Evolutionary conservation across 2,329 filamentous ascomycete genomes (phyloP).

Genomic region (Aspergillus neotritici): DNA sequence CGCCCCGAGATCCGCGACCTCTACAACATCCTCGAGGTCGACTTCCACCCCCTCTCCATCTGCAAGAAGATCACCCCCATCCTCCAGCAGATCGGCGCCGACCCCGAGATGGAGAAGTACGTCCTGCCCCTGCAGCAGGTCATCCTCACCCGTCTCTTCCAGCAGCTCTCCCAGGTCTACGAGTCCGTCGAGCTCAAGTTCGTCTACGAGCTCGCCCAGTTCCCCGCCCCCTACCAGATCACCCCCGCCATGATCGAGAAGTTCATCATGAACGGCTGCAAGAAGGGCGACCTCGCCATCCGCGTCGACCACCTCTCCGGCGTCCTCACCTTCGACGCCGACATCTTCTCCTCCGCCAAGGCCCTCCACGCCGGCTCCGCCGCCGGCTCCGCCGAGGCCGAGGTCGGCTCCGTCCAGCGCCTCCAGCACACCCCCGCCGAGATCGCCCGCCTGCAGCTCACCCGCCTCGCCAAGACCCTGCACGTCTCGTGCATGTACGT

Average conservation of each 20-base stretch:
- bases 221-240: conserved; percentile 95
- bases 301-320: conserved; percentile 94
- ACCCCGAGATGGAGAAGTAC: conserved; percentile 96
- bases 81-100: conserved; percentile 82
- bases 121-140: conserved; percentile 94
- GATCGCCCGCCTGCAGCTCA: conserved; percentile 92
- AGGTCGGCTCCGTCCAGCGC: conserved; percentile 80
- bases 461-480: conserved; percentile 81
- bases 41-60: conserved; percentile 97
- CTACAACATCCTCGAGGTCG: conserved; percentile 97
- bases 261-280: conserved; percentile 99
- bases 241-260: conserved; percentile 89
- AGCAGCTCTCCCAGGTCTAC: conserved; percentile 97
- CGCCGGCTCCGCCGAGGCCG: conserved; percentile 80
- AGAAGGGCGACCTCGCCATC: conserved; percentile 96
- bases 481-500: conserved; percentile 95
- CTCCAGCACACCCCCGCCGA: conserved; percentile 97
- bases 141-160: conserved; percentile 95
- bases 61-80: conserved; percentile 99
- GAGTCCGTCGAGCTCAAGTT: conserved; percentile 94
- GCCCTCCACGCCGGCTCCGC: conserved; percentile 78
- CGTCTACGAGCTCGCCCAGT: conserved; percentile 86
- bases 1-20: conserved; percentile 92
- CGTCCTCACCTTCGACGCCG: conserved; percentile 92
- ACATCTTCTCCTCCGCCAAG: conserved; percentile 96